These are phyloP conservation scores for Quercus glauca DNA, from an alignment of 306 rosid species.

Conservation along the genomic window DNA sequence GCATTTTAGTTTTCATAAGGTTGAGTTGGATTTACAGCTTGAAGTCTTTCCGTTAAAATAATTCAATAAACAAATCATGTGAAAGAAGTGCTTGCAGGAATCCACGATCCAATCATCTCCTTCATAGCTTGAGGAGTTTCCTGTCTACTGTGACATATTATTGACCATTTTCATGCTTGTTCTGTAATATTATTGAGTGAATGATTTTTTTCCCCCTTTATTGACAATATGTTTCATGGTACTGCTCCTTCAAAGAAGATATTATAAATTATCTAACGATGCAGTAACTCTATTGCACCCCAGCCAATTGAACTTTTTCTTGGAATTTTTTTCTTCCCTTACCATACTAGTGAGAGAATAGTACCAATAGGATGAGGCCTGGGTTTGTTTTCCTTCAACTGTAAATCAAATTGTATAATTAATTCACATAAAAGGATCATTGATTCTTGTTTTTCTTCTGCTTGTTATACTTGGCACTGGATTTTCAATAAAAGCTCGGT, in stretches of 20 bases:
- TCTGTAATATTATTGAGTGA: too few species aligned
- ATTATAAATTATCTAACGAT: neutral
- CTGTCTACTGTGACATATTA: too few species aligned
- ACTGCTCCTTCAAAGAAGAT: neutral
- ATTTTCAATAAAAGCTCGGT: neutral
- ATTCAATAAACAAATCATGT: neutral
- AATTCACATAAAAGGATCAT: neutral
- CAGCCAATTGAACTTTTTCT: neutral
- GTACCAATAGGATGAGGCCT: neutral
- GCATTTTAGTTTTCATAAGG: neutral
- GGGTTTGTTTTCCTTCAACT: neutral
- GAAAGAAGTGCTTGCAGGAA: neutral
- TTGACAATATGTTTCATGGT: neutral
- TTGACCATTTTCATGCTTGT: too few species aligned
- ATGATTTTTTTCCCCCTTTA: neutral
- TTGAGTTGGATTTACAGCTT: neutral
- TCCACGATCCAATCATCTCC: neutral
- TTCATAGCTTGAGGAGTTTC: neutral
- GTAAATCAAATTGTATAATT: neutral
- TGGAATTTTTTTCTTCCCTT: neutral
- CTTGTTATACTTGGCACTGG: neutral
- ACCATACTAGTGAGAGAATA: neutral
- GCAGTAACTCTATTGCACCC: neutral
- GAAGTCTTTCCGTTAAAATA: neutral
- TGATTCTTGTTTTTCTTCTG: neutral